phyloP scores from a whole-genome alignment of 192 early-diverging fungal species.

The Coemansia sp. region DNA sequence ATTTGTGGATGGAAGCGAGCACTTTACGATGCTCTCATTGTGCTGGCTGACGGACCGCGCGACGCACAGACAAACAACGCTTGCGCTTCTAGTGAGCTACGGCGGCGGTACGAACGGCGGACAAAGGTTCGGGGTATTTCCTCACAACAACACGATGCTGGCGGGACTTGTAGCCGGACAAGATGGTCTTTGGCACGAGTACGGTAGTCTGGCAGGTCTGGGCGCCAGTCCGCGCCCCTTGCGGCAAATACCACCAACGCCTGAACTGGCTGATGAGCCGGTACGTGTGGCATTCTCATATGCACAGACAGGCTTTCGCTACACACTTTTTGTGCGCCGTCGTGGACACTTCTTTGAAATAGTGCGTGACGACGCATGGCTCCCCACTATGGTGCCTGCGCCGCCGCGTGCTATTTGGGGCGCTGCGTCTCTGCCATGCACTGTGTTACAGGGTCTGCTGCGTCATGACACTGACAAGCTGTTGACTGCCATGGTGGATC shows the following conservation, averaged over 20 bases:
- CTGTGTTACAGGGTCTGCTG: slow-evolving; percentile 19
- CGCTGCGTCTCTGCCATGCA: slow-evolving; percentile 6
- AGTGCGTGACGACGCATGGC: slow-evolving; percentile 46
- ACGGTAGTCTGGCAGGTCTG: slow-evolving; percentile 8
- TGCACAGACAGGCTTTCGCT: slow-evolving; percentile 34
- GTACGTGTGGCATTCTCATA: slow-evolving; percentile 36
- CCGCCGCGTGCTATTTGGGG: slow-evolving; percentile 31
- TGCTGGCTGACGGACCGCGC: slow-evolving; percentile 38
- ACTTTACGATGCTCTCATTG: slow-evolving; percentile 37
- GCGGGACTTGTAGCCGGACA: slow-evolving; percentile 23
- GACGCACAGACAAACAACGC: slow-evolving; percentile 20
- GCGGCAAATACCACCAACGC: slow-evolving; percentile 7
- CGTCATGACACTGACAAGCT: slow-evolving; percentile 32
- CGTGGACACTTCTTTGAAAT: slow-evolving; percentile 51
- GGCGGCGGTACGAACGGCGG: slow-evolving; percentile 18
- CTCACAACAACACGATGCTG: slow-evolving; percentile 49
- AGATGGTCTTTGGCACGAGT: slow-evolving; percentile 46
- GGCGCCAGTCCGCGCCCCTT: neutral
- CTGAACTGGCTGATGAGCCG: slow-evolving; percentile 9
- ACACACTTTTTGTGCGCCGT: slow-evolving; percentile 43
- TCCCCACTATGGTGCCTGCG: slow-evolving; percentile 31
- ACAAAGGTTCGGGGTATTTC: slow-evolving; percentile 41
- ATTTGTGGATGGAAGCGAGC: slow-evolving; percentile 24
- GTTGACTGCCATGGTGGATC: slow-evolving; percentile 44
- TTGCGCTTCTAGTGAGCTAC: slow-evolving; percentile 45